A percentile compares a stretch with the other conserved stretches of the same genome.
These are phyloP conservation scores for Suhomyces sp. DNA, from an alignment of 805 yeast genomes.

Conservation along the genomic window DNA sequence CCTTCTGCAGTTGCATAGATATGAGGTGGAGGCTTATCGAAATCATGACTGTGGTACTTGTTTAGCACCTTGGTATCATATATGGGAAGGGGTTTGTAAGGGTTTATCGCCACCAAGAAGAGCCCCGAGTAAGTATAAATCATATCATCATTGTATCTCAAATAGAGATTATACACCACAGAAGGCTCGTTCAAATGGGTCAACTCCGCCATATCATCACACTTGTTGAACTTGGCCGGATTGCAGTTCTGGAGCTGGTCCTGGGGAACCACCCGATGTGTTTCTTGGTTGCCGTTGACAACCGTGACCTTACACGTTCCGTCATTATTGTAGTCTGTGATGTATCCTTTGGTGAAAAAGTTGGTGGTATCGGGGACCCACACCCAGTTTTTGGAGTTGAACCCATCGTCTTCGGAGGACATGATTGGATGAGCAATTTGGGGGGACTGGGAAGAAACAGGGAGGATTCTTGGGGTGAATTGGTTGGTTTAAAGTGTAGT, in stretches of 20 bases:
- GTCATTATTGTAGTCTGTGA: constrained; percentile 44
- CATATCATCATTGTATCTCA: constrained; percentile 72
- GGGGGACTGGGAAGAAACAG: no score
- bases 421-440: no score
- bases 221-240: constrained; percentile 86
- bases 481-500: no score
- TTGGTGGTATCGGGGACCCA: constrained; percentile 66
- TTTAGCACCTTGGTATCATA: constrained; percentile 61
- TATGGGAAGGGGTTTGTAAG: constrained; percentile 73
- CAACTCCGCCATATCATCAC: constrained; percentile 92
- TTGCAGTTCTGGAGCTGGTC: constrained; percentile 63
- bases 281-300: constrained; percentile 42
- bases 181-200: constrained; percentile 95
- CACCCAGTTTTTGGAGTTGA: constrained; percentile 58
- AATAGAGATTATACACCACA: constrained; percentile 78
- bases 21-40: constrained; percentile 65
- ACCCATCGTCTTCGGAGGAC: constrained; percentile 29
- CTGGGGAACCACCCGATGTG: constrained; percentile 41
- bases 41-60: constrained; percentile 47
- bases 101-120: constrained; percentile 92
- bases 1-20: constrained; percentile 87
- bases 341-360: constrained; percentile 61
- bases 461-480: no score
- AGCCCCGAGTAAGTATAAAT: constrained; percentile 95
- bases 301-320: constrained; percentile 38